phyloP scores from a whole-genome alignment of 2,329 filamentous ascomycete species.

The Apiospora aurea region DNA sequence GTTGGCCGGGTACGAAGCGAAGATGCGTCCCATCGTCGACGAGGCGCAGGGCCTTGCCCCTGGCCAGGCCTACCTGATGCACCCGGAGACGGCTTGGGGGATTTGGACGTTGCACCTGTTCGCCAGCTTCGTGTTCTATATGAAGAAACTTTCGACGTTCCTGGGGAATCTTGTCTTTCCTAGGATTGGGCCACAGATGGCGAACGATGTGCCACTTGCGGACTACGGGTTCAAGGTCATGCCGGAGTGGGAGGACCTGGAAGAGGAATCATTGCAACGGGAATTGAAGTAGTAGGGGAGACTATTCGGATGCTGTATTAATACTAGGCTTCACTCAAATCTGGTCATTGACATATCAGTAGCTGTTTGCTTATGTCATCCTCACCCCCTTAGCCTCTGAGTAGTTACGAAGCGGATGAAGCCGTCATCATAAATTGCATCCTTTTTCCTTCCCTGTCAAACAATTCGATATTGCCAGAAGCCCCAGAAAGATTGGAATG shows the following conservation, averaged over 20 bases:
- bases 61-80: conserved; percentile 36
- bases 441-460: neutral
- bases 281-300: neutral
- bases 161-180: neutral
- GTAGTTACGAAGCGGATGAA: too few species aligned
- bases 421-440: too few species aligned
- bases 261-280: neutral
- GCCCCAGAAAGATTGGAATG: neutral
- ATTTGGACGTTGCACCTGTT: conserved; percentile 35
- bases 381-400: neutral
- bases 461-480: neutral
- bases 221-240: neutral
- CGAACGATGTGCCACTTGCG: neutral
- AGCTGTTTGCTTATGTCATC: neutral
- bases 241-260: neutral
- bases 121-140: conserved; percentile 2
- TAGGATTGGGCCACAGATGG: neutral
- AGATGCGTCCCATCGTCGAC: conserved; percentile 49
- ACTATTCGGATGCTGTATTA: neutral
- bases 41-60: conserved; percentile 46
- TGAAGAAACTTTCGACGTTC: neutral
- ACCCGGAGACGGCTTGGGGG: conserved; percentile 39
- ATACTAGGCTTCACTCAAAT: neutral
- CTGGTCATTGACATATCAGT: neutral
- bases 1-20: conserved; percentile 48